A percentile compares a stretch with the other conserved stretches of the same genome.
phyloP scores from a whole-genome alignment of 805 yeast genomes.

The Ogataea neopini region DNA sequence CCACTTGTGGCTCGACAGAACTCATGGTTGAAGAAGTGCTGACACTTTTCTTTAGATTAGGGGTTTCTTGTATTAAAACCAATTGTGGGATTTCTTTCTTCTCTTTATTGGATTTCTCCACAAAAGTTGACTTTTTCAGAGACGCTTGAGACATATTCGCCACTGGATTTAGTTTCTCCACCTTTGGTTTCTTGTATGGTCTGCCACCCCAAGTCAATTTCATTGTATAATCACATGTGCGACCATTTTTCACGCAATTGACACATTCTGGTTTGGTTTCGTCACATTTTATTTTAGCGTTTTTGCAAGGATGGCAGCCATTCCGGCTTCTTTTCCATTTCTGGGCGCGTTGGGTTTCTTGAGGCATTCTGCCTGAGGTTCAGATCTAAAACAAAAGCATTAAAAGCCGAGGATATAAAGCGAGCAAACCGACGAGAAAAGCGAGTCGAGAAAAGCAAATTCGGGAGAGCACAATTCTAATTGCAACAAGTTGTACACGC shows the following conservation, averaged over 20 bases:
- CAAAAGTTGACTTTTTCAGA: not conserved
- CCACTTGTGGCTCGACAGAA: not conserved
- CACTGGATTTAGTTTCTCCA: constrained; percentile 34
- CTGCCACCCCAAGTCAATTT: constrained; percentile 76
- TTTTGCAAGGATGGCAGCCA: constrained; percentile 65
- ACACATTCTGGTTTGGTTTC: constrained; percentile 65
- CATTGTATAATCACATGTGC: constrained; percentile 61
- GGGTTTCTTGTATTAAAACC: constrained; percentile 1
- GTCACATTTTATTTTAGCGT: constrained; percentile 66
- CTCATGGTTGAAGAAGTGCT: not conserved
- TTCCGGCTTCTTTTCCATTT: constrained; percentile 48
- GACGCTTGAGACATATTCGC: constrained; percentile 24
- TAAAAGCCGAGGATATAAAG: not conserved
- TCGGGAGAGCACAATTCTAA: no score
- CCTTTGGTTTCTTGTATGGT: constrained; percentile 50
- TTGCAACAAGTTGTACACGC: no score
- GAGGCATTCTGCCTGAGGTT: not conserved
- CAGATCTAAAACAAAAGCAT: not conserved
- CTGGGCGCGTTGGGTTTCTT: not conserved
- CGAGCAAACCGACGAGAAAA: no score
- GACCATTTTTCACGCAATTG: constrained; percentile 49
- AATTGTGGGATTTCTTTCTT: not conserved
- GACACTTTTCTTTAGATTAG: not conserved
- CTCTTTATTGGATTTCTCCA: not conserved
- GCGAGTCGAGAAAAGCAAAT: no score